phyloP scores from a whole-genome alignment of 2,329 filamentous ascomycete species.

The Harringtonia lauricola region DNA sequence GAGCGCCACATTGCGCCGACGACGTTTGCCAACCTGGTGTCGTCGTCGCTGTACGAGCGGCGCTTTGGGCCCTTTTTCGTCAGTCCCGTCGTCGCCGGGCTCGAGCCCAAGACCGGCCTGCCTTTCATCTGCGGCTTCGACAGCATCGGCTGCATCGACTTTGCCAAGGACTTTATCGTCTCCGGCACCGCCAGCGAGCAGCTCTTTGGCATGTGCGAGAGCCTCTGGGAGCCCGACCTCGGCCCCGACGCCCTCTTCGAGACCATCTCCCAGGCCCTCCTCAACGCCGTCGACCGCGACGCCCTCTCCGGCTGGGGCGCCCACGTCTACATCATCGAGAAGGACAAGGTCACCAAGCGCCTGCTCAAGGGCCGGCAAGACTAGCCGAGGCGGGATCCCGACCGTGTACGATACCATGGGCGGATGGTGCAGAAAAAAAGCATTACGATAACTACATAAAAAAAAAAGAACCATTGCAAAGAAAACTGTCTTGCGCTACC shows the following conservation, averaged over 20 bases:
- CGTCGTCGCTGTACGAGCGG: slow-evolving; percentile 81
- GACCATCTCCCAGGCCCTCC: slow-evolving; percentile 89
- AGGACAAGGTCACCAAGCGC: slow-evolving; percentile 98
- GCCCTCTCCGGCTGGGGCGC: slow-evolving; percentile 96
- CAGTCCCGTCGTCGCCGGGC: slow-evolving; percentile 83
- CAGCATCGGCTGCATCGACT: slow-evolving; percentile 98
- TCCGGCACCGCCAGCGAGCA: slow-evolving; percentile 93
- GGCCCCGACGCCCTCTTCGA: slow-evolving; percentile 94
- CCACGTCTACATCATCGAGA: slow-evolving; percentile 98
- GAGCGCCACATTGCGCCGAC: slow-evolving; percentile 90
- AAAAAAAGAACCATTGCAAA: background rate
- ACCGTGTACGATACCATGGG: slow-evolving; percentile 7
- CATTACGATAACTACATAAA: background rate
- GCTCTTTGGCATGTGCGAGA: slow-evolving; percentile 97
- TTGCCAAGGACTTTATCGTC: slow-evolving; percentile 99
- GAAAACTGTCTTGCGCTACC: background rate
- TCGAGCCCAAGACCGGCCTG: slow-evolving; percentile 87
- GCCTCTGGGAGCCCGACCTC: slow-evolving; percentile 93
- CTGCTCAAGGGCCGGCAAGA: slow-evolving; percentile 97
- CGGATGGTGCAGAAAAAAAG: background rate
- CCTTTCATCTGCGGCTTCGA: slow-evolving; percentile 99
- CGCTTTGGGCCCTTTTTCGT: slow-evolving; percentile 97
- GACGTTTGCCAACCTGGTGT: slow-evolving; percentile 95
- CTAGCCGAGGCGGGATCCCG: slow-evolving; percentile 37
- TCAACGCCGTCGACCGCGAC: slow-evolving; percentile 94